Evolutionary conservation across 495 filamentous ascomycete species (phyloP).

Genomic region (Penicillium verhagenii): DNA sequence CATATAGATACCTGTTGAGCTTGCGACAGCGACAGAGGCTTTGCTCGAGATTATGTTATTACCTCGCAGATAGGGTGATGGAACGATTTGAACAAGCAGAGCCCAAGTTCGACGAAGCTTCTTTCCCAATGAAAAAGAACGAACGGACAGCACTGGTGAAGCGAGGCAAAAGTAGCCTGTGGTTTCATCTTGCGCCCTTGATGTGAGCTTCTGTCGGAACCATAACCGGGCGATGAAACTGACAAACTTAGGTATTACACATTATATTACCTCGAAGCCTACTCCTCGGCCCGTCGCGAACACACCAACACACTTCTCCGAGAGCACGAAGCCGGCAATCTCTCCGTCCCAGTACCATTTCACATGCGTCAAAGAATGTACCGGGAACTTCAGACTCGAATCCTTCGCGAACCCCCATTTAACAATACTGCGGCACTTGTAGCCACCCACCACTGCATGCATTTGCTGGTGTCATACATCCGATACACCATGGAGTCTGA

Average conservation of each 20-base stretch:
- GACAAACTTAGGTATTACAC: slow-evolving; percentile 36
- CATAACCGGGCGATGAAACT: not conserved
- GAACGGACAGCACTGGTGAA: slow-evolving; percentile 36
- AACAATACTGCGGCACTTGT: slow-evolving; percentile 43
- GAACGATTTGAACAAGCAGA: slow-evolving; percentile 38
- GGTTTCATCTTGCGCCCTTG: slow-evolving; percentile 42
- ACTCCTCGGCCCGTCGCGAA: slow-evolving; percentile 41
- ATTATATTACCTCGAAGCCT: slow-evolving; percentile 43
- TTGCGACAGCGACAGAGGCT: slow-evolving; percentile 40
- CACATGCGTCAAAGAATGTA: slow-evolving; percentile 38
- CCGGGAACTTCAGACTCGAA: slow-evolving; percentile 36
- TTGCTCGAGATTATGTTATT: slow-evolving; percentile 42
- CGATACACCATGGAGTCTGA: slow-evolving; percentile 38
- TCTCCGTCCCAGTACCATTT: slow-evolving; percentile 39
- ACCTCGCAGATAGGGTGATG: slow-evolving; percentile 45
- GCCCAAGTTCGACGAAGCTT: slow-evolving; percentile 29
- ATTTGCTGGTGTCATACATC: slow-evolving; percentile 41
- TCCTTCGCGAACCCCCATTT: slow-evolving; percentile 44
- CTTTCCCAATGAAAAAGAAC: slow-evolving; percentile 30
- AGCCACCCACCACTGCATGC: slow-evolving; percentile 48
- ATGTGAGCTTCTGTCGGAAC: slow-evolving; percentile 30
- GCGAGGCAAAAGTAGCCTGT: slow-evolving; percentile 32
- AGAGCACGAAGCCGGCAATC: slow-evolving; percentile 40
- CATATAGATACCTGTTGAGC: slow-evolving; percentile 41
- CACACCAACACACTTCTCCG: slow-evolving; percentile 41